These are phyloP conservation scores for Leptographium radiaticola DNA, from an alignment of 2,329 filamentous ascomycete genomes.

Conservation along the genomic window DNA sequence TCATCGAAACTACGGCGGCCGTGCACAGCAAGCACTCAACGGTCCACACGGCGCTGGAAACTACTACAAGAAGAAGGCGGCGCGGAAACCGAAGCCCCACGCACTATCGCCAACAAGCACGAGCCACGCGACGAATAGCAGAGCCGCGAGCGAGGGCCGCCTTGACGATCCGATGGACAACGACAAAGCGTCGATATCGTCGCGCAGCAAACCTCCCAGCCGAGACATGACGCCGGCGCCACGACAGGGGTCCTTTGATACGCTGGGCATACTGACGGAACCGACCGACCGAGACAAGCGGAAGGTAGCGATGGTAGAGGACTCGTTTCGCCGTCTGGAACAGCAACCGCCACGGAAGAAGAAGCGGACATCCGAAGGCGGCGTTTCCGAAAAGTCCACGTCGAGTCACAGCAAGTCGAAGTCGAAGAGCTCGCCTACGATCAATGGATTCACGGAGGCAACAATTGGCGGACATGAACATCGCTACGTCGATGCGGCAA, in stretches of 20 bases:
- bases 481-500: conserved; percentile 39
- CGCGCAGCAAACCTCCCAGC: conserved; percentile 52
- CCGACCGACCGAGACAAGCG: conserved; percentile 54
- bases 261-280: conserved; percentile 46
- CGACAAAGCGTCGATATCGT: conserved; percentile 37
- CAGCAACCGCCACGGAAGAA: conserved; percentile 46
- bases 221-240: conserved; percentile 48
- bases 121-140: conserved; percentile 47
- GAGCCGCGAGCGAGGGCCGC: conserved; percentile 49
- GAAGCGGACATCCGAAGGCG: conserved; percentile 46
- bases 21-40: conserved; percentile 20
- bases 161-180: conserved; percentile 40
- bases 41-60: not conserved
- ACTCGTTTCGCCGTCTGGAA: conserved; percentile 49
- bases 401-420: conserved; percentile 15
- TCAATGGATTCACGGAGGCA: conserved; percentile 9
- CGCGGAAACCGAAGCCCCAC: conserved; percentile 38
- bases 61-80: conserved; percentile 31
- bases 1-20: conserved; percentile 41
- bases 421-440: conserved; percentile 10
- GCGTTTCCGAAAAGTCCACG: conserved; percentile 4
- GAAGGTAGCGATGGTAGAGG: conserved; percentile 53
- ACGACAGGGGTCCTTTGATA: conserved; percentile 47
- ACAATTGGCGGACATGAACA: conserved; percentile 23
- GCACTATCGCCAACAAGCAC: conserved; percentile 50